Conservation (phyloP, 176 grass and related monocot genomes). For the Oropetium thomaeum region DNA sequence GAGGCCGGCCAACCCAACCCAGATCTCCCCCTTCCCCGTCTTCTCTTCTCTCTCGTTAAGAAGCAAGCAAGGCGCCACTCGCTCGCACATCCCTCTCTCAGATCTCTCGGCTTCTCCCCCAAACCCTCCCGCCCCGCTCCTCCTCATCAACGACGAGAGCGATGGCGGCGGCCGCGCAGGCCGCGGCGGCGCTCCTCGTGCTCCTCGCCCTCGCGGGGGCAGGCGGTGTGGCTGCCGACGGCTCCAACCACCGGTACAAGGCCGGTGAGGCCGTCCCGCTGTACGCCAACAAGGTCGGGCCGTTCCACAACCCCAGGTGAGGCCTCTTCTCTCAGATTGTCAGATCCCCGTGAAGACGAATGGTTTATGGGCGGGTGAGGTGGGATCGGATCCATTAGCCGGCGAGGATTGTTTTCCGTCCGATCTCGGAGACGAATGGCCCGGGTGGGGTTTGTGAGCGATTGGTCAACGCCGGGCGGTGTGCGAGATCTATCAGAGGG, state of each 20-base stretch:
- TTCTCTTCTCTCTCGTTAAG: conserved; percentile 35
- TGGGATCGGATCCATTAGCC: conserved; percentile 20
- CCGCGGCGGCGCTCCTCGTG: conserved; percentile 41
- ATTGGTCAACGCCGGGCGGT: not conserved
- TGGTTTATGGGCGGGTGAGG: not conserved
- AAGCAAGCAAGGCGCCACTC: conserved; percentile 42
- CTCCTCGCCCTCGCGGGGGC: conserved; percentile 53
- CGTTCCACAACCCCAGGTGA: conserved; percentile 98
- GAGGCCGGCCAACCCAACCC: not conserved
- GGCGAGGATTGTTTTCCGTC: not conserved
- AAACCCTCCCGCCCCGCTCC: not conserved
- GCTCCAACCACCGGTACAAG: conserved; percentile 89
- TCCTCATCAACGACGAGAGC: conserved; percentile 49
- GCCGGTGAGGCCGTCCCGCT: conserved; percentile 61
- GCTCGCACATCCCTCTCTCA: conserved; percentile 1
- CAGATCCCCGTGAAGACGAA: conserved; percentile 3
- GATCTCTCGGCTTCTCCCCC: conserved; percentile 37
- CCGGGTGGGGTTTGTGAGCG: not conserved
- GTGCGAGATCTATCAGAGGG: conserved; percentile 6
- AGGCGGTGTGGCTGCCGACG: conserved; percentile 67
- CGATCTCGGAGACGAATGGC: not conserved
- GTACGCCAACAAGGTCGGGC: conserved; percentile 95
- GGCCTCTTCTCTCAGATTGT: conserved; percentile 20
- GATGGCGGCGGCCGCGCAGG: conserved; percentile 46
- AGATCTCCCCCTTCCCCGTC: conserved; percentile 16